Evolutionary conservation across 2,329 filamentous ascomycete species (phyloP).

Genomic region (Aureobasidium musti): DNA sequence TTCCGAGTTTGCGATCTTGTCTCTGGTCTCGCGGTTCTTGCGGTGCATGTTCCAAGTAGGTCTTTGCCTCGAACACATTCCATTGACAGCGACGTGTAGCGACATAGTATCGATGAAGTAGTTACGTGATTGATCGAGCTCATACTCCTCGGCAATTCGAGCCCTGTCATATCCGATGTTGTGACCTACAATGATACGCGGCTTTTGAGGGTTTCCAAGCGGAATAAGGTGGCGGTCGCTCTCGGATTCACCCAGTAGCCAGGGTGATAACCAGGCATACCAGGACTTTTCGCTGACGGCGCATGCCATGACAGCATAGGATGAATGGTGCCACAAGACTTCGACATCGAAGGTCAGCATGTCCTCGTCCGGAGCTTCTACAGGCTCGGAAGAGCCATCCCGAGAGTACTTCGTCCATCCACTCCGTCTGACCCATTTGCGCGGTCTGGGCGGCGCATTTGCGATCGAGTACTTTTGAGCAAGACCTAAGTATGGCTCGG

Average conservation of each 20-base stretch:
- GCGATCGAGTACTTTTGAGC: conserved; percentile 72
- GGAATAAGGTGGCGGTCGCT: conserved; percentile 81
- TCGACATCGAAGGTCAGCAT: conserved; percentile 95
- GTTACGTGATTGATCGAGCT: conserved; percentile 76
- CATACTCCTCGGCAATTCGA: conserved; percentile 85
- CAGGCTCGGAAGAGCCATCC: conserved; percentile 70
- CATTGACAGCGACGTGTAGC: conserved; percentile 93
- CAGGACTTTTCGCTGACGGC: conserved; percentile 85
- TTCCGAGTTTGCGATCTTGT: conserved; percentile 72
- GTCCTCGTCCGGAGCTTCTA: conserved; percentile 75
- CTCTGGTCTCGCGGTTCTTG: conserved; percentile 81
- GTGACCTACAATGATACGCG: conserved; percentile 84
- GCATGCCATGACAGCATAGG: conserved; percentile 95
- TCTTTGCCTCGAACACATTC: conserved; percentile 95
- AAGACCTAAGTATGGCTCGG: conserved; percentile 76
- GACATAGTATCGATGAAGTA: conserved; percentile 98
- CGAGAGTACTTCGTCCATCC: conserved; percentile 93
- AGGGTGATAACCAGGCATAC: conserved; percentile 98
- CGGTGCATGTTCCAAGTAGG: conserved; percentile 98
- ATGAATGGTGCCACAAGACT: conserved; percentile 91
- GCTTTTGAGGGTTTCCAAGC: conserved; percentile 71
- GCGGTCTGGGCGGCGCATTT: conserved; percentile 61
- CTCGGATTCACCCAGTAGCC: conserved; percentile 81
- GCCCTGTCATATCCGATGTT: conserved; percentile 96
- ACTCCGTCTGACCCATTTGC: conserved; percentile 73